These are phyloP conservation scores for Cymbomonas tetramitiformis DNA, from an alignment of 139 green algal genomes.

Conservation along the genomic window DNA sequence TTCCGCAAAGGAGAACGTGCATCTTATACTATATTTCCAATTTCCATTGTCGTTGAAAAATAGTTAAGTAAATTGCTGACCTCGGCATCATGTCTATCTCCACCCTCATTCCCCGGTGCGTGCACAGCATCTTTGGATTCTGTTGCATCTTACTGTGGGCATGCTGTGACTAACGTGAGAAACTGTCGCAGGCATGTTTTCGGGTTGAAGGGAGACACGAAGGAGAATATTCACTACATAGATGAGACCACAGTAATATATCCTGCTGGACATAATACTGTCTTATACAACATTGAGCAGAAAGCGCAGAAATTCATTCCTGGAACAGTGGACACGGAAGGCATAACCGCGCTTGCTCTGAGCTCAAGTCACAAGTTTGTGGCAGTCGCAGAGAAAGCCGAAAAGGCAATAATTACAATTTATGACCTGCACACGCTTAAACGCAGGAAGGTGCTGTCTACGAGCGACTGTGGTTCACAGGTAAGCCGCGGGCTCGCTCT, in stretches of 20 bases:
- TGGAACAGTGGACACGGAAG: slow-evolving; percentile 28
- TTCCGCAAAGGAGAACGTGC: no score
- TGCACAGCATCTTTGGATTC: no score
- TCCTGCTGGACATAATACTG: slow-evolving; percentile 51
- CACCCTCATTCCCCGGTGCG: no score
- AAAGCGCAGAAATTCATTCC: slow-evolving; percentile 28
- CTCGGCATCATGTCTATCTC: no score
- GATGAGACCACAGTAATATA: slow-evolving; percentile 66
- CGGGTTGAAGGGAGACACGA: slow-evolving; percentile 45
- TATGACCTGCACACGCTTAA: slow-evolving; percentile 79
- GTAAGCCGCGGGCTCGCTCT: no score
- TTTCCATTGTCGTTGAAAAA: no score
- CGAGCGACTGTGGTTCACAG: no score
- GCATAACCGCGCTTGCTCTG: slow-evolving; percentile 58
- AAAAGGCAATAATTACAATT: slow-evolving; percentile 48
- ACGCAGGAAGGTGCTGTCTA: slow-evolving; percentile 58
- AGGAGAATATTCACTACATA: slow-evolving; percentile 49
- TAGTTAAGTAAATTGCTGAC: no score
- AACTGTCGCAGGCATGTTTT: slow-evolving; percentile 49
- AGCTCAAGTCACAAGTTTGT: no score
- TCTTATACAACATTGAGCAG: slow-evolving; percentile 53
- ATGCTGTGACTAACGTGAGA: no score
- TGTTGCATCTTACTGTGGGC: no score
- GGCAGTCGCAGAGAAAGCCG: slow-evolving; percentile 53
- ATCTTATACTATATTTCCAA: no score